phyloP scores from a whole-genome alignment of 2,329 filamentous ascomycete genomes.

The Coniochaeta prunicola region DNA sequence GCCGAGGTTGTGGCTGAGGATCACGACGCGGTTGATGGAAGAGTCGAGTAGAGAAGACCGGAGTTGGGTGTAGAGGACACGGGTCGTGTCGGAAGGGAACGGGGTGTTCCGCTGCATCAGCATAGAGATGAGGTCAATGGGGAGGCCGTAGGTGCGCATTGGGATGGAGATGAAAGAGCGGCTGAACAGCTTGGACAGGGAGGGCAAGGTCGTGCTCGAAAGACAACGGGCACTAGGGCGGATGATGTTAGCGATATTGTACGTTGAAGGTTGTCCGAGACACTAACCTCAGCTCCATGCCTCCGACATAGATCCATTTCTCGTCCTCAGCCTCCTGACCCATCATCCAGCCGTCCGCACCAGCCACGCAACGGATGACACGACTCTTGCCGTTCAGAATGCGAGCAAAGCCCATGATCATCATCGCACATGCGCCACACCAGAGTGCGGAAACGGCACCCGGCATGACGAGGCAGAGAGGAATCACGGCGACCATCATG shows the following conservation, averaged over 20 bases:
- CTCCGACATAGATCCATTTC: conserved; percentile 26
- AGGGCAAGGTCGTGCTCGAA: conserved; percentile 22
- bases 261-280: not conserved
- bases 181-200: conserved; percentile 26
- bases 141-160: conserved; percentile 40
- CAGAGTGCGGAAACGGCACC: conserved; percentile 21
- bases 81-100: conserved; percentile 20
- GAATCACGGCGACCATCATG: conserved; percentile 16
- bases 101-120: conserved; percentile 23
- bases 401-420: conserved; percentile 18
- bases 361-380: conserved; percentile 12
- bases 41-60: conserved; percentile 5
- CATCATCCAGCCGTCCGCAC: conserved; percentile 18
- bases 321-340: conserved; percentile 20
- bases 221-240: conserved; percentile 20
- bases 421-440: conserved; percentile 13
- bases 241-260: not conserved
- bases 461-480: conserved; percentile 22
- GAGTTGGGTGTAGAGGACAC: conserved; percentile 13
- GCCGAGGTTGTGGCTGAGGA: conserved; percentile 32
- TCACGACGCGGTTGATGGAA: conserved; percentile 24
- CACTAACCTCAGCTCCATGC: conserved; percentile 24
- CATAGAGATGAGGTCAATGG: conserved; percentile 41
- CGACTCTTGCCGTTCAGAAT: conserved; percentile 19
- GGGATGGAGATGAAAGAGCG: conserved; percentile 42